Base-by-base conservation (phyloP, 768 basidiomycete species). In the Pleurotus platypus region DNA sequence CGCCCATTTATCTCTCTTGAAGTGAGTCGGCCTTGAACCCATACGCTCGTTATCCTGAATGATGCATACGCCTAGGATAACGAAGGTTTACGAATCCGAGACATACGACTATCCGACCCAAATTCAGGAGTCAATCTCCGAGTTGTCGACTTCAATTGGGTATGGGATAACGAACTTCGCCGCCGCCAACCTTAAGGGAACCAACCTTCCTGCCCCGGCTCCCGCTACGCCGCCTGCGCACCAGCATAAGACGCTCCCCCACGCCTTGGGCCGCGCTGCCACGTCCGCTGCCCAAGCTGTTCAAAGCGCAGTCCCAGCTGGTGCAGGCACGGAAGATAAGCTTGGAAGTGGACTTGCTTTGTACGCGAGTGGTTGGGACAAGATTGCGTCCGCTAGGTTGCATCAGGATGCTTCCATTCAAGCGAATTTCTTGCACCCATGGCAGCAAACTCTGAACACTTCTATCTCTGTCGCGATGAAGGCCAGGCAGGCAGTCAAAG, bases 171-270 rank as follows among this genome's bases (percentile, higher is more conserved):
- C 88, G 67, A 85, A 84, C 60, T 94, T 94, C 65, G 93, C 94
- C 18, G 90, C 92, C 3, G 83, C 81, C 65, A 93, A 94, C 72
- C 82, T 92, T 68, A 92, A 92, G 70, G 92, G 91, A 51, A 94
- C 93, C 38, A 89, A 88, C 68, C 80, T 95, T 40, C 92, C 94
- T 46, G 78, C 83, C 2, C 91, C 92, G 15, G 72, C 81, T 2
- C 83, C 87, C 16, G 65, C 83, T 45, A 71, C 85, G 0, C 76
- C 83, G 1, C 79, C 83, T 20, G 72, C 76, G 2, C 67, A 75
- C 24, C 88, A 87, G 64, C 94, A 94, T 78, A 98, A 98, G 85
- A 98, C 97, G 0, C 88, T 98, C 53, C 92, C 97, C 0, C 97
- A 98, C 64, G 96, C 97, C 0, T 83, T 98, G 53, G 81, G 86